These are phyloP conservation scores for Nakazawaea populi DNA, from an alignment of 805 yeast genomes.

Conservation along the genomic window DNA sequence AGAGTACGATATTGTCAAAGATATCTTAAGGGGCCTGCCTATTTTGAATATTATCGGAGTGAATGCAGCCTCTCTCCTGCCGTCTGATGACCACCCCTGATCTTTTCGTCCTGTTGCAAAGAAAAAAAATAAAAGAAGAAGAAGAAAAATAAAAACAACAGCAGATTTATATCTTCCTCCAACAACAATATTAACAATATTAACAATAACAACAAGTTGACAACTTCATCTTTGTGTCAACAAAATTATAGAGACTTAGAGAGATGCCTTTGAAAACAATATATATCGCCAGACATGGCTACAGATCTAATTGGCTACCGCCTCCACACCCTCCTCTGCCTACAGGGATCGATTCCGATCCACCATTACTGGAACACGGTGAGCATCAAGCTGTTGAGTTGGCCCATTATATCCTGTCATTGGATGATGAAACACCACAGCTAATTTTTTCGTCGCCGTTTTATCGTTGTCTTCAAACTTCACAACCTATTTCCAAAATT, in stretches of 20 bases:
- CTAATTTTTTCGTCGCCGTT: constrained; percentile 78
- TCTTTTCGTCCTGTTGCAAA: no score
- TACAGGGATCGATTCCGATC: constrained; percentile 88
- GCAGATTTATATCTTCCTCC: background rate
- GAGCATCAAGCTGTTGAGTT: constrained; percentile 81
- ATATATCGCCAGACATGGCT: constrained; percentile 82
- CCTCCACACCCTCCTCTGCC: constrained; percentile 76
- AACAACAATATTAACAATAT: no score
- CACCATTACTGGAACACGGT: constrained; percentile 84
- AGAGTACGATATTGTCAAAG: no score
- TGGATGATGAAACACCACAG: constrained; percentile 51
- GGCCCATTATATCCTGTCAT: constrained; percentile 49
- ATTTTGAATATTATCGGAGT: no score
- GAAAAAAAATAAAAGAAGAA: no score
- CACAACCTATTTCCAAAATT: constrained; percentile 57
- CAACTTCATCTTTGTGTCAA: no score
- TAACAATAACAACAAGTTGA: no score
- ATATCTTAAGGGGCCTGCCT: no score
- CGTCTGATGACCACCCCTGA: background rate
- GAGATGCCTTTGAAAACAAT: constrained; percentile 51
- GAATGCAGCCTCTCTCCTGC: background rate
- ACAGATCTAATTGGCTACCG: constrained; percentile 77
- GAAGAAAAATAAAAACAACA: background rate
- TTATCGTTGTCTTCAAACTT: constrained; percentile 83
- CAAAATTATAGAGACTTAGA: background rate